These are phyloP conservation scores for Suhomyces panamericanus DNA, from an alignment of 1,139 yeast species.

Conservation along the genomic window DNA sequence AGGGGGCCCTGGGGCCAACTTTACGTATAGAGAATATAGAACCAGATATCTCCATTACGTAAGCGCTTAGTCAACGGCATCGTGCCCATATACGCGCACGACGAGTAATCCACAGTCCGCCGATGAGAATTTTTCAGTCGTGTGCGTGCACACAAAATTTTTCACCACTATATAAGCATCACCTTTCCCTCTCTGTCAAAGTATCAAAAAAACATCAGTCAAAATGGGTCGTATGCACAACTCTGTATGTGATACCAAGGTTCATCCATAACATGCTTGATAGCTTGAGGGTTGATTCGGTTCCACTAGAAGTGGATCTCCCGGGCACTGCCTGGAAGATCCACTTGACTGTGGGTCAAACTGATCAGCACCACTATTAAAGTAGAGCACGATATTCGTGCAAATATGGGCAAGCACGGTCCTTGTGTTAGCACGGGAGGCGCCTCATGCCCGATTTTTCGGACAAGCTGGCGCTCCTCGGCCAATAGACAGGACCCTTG, in stretches of 20 bases:
- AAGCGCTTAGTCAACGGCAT: neutral
- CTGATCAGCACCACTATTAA: slow-evolving; percentile 28
- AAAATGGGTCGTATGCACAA: slow-evolving; percentile 84
- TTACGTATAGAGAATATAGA: too few species aligned
- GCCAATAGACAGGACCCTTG: neutral
- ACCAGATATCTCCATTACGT: neutral
- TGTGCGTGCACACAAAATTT: slow-evolving; percentile 16
- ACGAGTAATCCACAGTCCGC: neutral
- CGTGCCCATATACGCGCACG: neutral
- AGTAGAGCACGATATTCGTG: slow-evolving; percentile 3
- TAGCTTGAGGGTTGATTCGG: slow-evolving; percentile 31
- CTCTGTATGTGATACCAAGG: slow-evolving; percentile 55
- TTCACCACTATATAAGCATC: slow-evolving; percentile 10
- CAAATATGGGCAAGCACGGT: slow-evolving; percentile 1
- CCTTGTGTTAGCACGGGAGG: slow-evolving; percentile 1
- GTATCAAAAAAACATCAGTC: slow-evolving; percentile 38
- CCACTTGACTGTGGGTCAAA: slow-evolving; percentile 17
- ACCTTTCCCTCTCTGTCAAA: neutral
- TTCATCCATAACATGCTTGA: slow-evolving; percentile 15
- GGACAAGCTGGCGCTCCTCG: neutral
- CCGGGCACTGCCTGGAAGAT: slow-evolving; percentile 15
- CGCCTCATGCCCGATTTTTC: slow-evolving; percentile 8
- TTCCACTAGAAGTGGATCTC: slow-evolving; percentile 17
- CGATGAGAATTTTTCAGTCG: slow-evolving; percentile 10
- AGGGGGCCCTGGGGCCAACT: too few species aligned